Evolutionary conservation across 352 stramenopile genomes (phyloP), one percentile per base, ranked within the genome.

Genomic region (Phytophthora hibernalis): DNA sequence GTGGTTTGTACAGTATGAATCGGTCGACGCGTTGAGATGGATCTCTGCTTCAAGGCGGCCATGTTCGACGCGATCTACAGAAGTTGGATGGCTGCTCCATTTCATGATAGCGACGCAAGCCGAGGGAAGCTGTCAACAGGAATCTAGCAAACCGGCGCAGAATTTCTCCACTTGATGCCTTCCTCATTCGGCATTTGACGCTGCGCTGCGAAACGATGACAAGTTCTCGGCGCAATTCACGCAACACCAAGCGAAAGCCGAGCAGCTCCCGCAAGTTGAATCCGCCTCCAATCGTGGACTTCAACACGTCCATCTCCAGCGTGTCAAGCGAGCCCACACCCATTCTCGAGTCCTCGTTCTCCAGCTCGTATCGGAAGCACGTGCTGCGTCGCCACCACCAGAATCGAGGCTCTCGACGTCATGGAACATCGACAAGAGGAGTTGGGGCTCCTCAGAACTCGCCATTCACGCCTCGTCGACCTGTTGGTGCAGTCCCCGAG

Each of bases 261-360:
- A 58, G 9, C 44, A 68, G 50, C 16, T 62, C 50, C 21, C 49
- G 44, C 52, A 72, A 65, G 24, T n/a, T 42, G 18, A 58, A 48
- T 26, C 33, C 45, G 2, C 21, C 20, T 28, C 31, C 49, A 21
- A 37, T 20, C 5, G 22, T 55, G 15, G 49, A 75, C 43, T 71
- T 75, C 37, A 70, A 38, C 61, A 58, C 57, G 16, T 79, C 71
- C 1, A 59, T 79, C 50, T 76, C 71, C 21, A 79, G 71, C 21
- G 42, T 66, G 1, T 64, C 66, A 13, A 79, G 66, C 40, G 71
- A 79, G 43, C 66, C 71, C 0, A 72, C 54, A 33, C 70, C 71
- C 21, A 65, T 70, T 26, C 54, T 76, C 51, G 61, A 79, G 66
- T 68, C 66, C 8, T 69, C 70, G 6, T 58, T 76, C 22, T 22